Evolutionary conservation across 805 yeast species (phyloP), one percentile per base, ranked within the genome.

Genomic region (Myxozyma monticola): DNA sequence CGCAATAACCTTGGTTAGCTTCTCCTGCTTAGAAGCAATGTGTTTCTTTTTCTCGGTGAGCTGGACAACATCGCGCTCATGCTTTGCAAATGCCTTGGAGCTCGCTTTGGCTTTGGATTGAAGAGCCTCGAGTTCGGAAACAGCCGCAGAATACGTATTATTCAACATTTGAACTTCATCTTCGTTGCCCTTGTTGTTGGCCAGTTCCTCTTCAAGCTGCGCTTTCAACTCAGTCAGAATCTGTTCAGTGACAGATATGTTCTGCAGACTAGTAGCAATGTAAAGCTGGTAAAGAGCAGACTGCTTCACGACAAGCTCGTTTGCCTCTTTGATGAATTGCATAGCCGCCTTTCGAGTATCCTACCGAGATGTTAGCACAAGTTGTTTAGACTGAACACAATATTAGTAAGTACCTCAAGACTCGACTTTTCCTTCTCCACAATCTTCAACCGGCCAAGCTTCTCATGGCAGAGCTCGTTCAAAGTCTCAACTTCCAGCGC

Each of bases 381-480:
- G 6, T 4, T 4, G 12, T 17, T 10, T 8, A 22, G 7, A 14
- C 15, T 15, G 9, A 15, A 14, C 22, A 30, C n/a, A 20, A 9
- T 4, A 12, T 4, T 9, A 15, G 1, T 15, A 21, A 40, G 10
- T 30, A 40, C 58, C 44, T 59, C 62, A 37, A 80, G 60, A 41
- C 70, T 73, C 9, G 75, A 74, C 54, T 86, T 81, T 56, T 90
- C 96, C 56, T 79, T 80, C 58, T 83, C 86, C 1, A 89, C 96
- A 60, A 88, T 76, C 49, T 81, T 83, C 60, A 86, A 84, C 52
- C 96, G 76, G 51, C 77, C 80, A 57, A 86, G 87, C 63, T 89
- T 90, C 62, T 88, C 96, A 31, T 79, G 70, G 64, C 96, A 88
- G 6, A 80, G 73, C 37, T 86, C 95, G 63, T 89, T 88, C 55